Evolutionary conservation across 1,284 basidiomycete species (phyloP).

Genomic region (Amylostereum chailletii): DNA sequence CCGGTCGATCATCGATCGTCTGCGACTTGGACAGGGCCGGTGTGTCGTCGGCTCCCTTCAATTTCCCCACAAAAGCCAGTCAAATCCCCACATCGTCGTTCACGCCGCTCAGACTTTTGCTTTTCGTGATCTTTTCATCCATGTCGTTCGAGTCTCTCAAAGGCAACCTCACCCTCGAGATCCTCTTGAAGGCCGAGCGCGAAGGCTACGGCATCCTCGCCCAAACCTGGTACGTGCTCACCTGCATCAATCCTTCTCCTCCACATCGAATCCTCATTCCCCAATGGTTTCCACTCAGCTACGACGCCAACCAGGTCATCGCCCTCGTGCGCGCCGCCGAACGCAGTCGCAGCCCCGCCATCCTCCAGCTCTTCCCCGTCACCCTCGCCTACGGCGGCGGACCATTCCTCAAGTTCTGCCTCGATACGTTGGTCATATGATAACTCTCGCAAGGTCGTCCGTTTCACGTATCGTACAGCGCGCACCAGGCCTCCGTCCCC

Average conservation of each 20-base stretch:
- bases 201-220: slow-evolving; percentile 36
- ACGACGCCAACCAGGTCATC: slow-evolving; percentile 36
- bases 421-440: slow-evolving; percentile 26
- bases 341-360: slow-evolving; percentile 33
- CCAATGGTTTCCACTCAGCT: slow-evolving; percentile 19
- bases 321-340: slow-evolving; percentile 39
- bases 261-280: not conserved
- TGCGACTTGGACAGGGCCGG: too few species aligned
- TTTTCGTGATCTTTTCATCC: not conserved
- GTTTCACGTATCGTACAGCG: slow-evolving; percentile 14
- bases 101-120: too few species aligned
- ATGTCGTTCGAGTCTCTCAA: slow-evolving; percentile 9
- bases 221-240: slow-evolving; percentile 29
- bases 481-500: slow-evolving; percentile 37
- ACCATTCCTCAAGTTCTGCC: slow-evolving; percentile 37
- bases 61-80: too few species aligned
- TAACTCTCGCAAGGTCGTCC: not conserved
- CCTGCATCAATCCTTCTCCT: too few species aligned
- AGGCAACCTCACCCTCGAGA: slow-evolving; percentile 31
- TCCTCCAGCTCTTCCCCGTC: slow-evolving; percentile 37
- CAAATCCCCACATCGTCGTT: too few species aligned
- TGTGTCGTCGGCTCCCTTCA: too few species aligned
- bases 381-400: slow-evolving; percentile 38
- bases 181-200: slow-evolving; percentile 33
- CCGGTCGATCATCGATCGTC: too few species aligned